Conservation (phyloP, 345 rosid genomes). For the Pugionium dolabratum region DNA sequence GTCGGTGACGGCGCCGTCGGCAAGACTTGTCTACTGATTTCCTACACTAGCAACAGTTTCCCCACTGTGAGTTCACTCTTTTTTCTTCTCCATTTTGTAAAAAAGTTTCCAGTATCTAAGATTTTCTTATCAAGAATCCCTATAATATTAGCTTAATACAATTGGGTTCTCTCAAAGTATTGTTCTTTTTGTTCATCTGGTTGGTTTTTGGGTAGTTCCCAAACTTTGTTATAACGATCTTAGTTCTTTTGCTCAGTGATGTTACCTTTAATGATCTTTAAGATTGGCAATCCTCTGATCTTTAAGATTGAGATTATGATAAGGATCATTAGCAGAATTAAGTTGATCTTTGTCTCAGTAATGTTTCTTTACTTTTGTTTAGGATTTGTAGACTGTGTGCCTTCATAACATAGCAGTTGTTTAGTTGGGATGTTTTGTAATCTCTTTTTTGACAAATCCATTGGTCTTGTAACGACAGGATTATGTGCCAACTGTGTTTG, state of each 20-base stretch:
- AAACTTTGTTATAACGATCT: not conserved
- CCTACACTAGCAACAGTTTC: conserved; percentile 78
- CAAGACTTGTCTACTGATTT: conserved; percentile 75
- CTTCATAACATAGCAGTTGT: conserved; percentile 16
- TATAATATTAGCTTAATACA: not conserved
- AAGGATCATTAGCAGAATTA: not conserved
- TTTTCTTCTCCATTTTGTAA: not conserved
- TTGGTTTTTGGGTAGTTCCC: not conserved
- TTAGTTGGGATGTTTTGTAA: conserved; percentile 6
- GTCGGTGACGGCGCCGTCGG: conserved; percentile 79
- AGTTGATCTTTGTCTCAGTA: not conserved
- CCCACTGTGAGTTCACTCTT: conserved; percentile 52
- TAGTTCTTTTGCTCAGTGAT: not conserved
- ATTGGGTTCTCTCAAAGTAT: conserved; percentile 12
- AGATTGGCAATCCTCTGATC: not conserved
- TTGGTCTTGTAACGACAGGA: conserved; percentile 48
- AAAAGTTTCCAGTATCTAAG: not conserved
- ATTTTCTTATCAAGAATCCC: not conserved
- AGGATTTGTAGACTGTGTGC: conserved; percentile 9
- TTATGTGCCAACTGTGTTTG: conserved; percentile 77
- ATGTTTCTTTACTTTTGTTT: conserved; percentile 1
- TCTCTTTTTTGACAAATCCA: conserved; percentile 28
- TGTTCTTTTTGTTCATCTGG: conserved; percentile 1
- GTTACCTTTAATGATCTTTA: not conserved
- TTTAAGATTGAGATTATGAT: not conserved